Evolutionary conservation across 2,329 filamentous ascomycete genomes (phyloP).

Genomic region (Monilinia laxa): DNA sequence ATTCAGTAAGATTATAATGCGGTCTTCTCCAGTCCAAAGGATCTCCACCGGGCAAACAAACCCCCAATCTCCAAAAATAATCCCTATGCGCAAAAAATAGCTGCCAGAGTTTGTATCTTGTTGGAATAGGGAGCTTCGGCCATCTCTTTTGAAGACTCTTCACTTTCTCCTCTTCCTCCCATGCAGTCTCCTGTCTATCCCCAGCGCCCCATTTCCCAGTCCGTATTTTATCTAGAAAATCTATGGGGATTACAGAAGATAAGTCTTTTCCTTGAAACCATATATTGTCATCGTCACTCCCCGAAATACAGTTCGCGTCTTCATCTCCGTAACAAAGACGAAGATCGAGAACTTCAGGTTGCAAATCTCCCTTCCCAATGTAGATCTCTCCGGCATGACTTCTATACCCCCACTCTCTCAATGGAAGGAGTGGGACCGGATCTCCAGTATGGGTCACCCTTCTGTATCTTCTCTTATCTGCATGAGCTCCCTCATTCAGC

Average conservation of each 20-base stretch:
- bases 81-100: slow-evolving; percentile 91
- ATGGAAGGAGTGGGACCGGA: slow-evolving; percentile 82
- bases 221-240: background rate
- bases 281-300: slow-evolving; percentile 38
- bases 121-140: slow-evolving; percentile 38
- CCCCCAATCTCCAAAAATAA: slow-evolving; percentile 91
- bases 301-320: slow-evolving; percentile 70
- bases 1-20: slow-evolving; percentile 45
- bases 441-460: slow-evolving; percentile 85
- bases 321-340: slow-evolving; percentile 67
- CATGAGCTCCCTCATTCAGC: slow-evolving; percentile 18
- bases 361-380: slow-evolving; percentile 70
- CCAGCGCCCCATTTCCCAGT: background rate
- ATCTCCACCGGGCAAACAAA: slow-evolving; percentile 82
- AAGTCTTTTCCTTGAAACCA: slow-evolving; percentile 23
- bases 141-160: slow-evolving; percentile 20
- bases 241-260: background rate
- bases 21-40: slow-evolving; percentile 64
- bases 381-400: slow-evolving; percentile 86
- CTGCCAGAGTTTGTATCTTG: slow-evolving; percentile 77
- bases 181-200: background rate
- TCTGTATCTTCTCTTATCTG: slow-evolving; percentile 52
- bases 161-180: slow-evolving; percentile 31
- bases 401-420: slow-evolving; percentile 83
- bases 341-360: slow-evolving; percentile 69